These are phyloP conservation scores for Aegle marmelos DNA, from an alignment of 345 rosid species.

Conservation along the genomic window DNA sequence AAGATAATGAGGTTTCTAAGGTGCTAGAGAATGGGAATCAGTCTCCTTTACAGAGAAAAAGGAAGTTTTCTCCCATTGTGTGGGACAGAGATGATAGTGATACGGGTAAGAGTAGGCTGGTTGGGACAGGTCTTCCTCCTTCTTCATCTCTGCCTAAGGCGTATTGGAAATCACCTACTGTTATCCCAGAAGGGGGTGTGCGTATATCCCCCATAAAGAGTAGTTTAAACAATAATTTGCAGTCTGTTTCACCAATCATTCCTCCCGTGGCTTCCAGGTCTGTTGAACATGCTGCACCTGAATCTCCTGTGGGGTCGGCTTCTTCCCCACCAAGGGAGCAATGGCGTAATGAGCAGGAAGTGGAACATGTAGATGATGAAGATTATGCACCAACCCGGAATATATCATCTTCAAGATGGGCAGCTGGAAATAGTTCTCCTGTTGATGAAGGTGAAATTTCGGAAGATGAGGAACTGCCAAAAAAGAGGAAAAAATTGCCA, in stretches of 20 bases:
- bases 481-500: constrained; percentile 59
- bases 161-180: constrained; percentile 40
- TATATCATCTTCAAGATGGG: constrained; percentile 98
- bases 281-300: constrained; percentile 15
- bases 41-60: constrained; percentile 60
- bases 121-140: constrained; percentile 45
- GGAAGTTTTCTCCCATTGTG: constrained; percentile 95
- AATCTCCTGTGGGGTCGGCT: constrained; percentile 36
- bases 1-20: constrained; percentile 39
- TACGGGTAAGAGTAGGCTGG: constrained; percentile 34
- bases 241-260: constrained; percentile 31
- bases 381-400: constrained; percentile 76
- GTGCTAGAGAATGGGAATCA: constrained; percentile 45
- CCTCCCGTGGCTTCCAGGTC: constrained; percentile 29
- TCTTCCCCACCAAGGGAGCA: constrained; percentile 39
- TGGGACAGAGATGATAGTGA: constrained; percentile 89
- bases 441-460: constrained; percentile 83
- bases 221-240: constrained; percentile 22
- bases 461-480: constrained; percentile 59
- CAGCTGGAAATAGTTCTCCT: constrained; percentile 81
- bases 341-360: constrained; percentile 38
- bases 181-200: constrained; percentile 33
- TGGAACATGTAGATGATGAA: constrained; percentile 52
- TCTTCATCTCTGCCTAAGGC: constrained; percentile 55
- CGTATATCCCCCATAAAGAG: constrained; percentile 38